Evolutionary conservation across 768 basidiomycete species (phyloP).

Genomic region (Coprinellus micaceus): DNA sequence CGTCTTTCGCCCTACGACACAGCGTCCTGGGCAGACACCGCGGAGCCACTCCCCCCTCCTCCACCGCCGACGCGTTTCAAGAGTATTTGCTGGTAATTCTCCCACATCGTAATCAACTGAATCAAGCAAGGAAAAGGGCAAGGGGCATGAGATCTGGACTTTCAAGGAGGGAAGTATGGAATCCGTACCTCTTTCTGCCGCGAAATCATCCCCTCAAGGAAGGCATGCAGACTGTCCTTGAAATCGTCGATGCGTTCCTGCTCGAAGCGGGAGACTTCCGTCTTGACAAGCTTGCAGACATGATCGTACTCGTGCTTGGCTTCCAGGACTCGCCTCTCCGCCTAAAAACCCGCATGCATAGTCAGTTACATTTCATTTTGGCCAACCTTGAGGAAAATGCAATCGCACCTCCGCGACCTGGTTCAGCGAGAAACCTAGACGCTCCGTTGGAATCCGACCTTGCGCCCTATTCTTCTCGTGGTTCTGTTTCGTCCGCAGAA

Average conservation of each 20-base stretch:
- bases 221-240: conserved; percentile 75
- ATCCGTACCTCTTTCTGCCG: conserved; percentile 72
- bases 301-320: conserved; percentile 87
- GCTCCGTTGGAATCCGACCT: conserved; percentile 67
- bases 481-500: conserved; percentile 63
- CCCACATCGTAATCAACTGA: conserved; percentile 76
- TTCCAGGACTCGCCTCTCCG: conserved; percentile 80
- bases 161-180: background rate
- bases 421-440: conserved; percentile 67
- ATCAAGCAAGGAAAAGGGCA: background rate
- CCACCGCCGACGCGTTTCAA: conserved; percentile 35
- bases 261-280: conserved; percentile 88
- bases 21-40: no score
- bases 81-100: conserved; percentile 72
- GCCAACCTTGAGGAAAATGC: no score
- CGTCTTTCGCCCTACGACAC: no score
- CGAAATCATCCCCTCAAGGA: conserved; percentile 82
- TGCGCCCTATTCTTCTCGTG: conserved; percentile 83
- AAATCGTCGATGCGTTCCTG: conserved; percentile 92
- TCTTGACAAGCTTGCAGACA: conserved; percentile 82
- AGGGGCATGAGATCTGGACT: no score
- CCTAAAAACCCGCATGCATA: conserved; percentile 38
- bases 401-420: conserved; percentile 84
- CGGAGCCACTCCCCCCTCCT: background rate
- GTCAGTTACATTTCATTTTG: no score